Base-by-base conservation (phyloP, 139 green algal genomes). In the Pseudopediastrum boryanum region DNA sequence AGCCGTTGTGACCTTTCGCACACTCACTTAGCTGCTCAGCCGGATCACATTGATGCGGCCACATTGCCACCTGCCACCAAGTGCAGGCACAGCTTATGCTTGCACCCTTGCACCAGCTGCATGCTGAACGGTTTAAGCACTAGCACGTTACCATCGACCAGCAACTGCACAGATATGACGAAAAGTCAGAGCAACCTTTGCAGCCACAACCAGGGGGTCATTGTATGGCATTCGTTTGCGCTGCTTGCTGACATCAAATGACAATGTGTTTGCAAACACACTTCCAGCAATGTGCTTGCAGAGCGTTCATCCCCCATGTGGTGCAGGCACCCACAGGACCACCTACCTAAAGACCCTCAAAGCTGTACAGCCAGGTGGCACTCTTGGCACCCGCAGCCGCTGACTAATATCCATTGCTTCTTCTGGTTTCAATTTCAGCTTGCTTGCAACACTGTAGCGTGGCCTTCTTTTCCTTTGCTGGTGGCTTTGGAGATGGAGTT, bases 401-500 rank as follows among this genome's bases (percentile, higher is more conserved):
- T 12, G 27, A 8, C 46, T 63, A 39, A 81, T 72, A 36, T 74
- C 62, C 25, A 35, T 19, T 4, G 62, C 44, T 25, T 42, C 62
- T 31, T 65, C 61, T 31, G 27, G 7, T 10, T 35, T 67, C 62
- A 81, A 36, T 13, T 74, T 62, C 29, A 72, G 62, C 62, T 81
- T 81, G 74, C 65, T 48, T 36, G 59, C 59, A 21, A 43, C 59
- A 35, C 31, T 52, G 31, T 61, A 80, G 31, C 73, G n/a, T 0
- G 19, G 42, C 59, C 42, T 56, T 16, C 16, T 12, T 56, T 12
- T 56, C 46, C 16, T 16, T 16, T 56, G 46, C 16, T 56, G 46
- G 29, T 69, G 61, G 27, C 33, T 7, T 6, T 16, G 19, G 21
- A 31, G 35, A 35, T 69, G 38, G 29, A 25, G 71, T 41, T 33